Evolutionary conservation across 2,329 filamentous ascomycete species (phyloP).

Genomic region (Drechslerella coelobrocha): DNA sequence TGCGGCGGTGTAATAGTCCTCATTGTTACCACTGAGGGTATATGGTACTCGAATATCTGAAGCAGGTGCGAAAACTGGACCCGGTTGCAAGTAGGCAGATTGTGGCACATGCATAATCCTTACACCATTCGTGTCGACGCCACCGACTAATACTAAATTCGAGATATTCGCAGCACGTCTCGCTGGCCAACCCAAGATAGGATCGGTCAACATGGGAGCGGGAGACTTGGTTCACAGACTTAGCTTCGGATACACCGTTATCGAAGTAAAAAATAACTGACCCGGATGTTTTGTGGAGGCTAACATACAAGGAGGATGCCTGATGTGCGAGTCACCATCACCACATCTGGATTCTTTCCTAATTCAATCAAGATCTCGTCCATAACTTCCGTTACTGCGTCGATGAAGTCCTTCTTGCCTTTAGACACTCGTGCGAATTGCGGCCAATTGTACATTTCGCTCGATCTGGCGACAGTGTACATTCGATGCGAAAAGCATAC

Average conservation of each 20-base stretch:
- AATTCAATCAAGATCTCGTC: constrained; percentile 36
- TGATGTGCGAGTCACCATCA: constrained; percentile 31
- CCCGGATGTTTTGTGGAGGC: not conserved
- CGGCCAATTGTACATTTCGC: constrained; percentile 30
- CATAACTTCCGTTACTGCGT: constrained; percentile 18
- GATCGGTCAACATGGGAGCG: constrained; percentile 7
- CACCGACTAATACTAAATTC: constrained; percentile 31
- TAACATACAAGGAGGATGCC: constrained; percentile 18
- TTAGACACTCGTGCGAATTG: constrained; percentile 10
- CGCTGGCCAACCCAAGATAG: constrained; percentile 29
- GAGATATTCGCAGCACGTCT: constrained; percentile 20
- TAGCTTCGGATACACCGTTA: no score
- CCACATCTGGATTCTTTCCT: constrained; percentile 17
- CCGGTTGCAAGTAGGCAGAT: not conserved
- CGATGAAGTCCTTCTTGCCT: constrained; percentile 26
- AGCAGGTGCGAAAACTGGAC: constrained; percentile 8
- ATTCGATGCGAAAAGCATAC: constrained; percentile 26
- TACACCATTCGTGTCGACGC: constrained; percentile 13
- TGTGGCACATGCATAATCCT: constrained; percentile 28
- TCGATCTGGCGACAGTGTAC: constrained; percentile 4
- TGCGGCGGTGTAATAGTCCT: constrained; percentile 2
- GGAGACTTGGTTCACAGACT: no score
- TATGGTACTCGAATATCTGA: constrained; percentile 15
- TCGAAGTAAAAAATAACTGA: no score
- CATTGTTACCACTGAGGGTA: not conserved